These are phyloP conservation scores for Pinus albicaulis DNA, from an alignment of 75 land plant species.

Conservation along the genomic window DNA sequence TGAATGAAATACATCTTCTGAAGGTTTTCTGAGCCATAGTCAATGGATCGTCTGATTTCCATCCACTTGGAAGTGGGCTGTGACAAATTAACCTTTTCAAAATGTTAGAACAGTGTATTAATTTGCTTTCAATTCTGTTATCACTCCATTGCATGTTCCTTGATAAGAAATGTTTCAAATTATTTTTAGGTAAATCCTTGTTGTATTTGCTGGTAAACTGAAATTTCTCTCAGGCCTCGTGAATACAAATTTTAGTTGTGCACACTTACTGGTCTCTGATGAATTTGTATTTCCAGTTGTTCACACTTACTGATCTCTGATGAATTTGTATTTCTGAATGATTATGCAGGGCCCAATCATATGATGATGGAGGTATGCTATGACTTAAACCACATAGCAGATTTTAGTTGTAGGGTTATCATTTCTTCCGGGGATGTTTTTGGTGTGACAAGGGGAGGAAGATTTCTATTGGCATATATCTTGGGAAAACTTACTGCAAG, in stretches of 20 bases:
- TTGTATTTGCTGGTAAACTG: background rate
- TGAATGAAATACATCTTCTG: background rate
- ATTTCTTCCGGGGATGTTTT: background rate
- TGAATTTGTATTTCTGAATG: background rate
- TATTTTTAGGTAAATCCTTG: background rate
- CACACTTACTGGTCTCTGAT: background rate
- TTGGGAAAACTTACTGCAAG: background rate
- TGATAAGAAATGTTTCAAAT: background rate
- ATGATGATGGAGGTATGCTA: slow-evolving; percentile 80
- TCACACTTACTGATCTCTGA: background rate
- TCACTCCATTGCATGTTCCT: background rate
- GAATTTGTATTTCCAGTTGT: background rate
- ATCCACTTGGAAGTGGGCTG: background rate
- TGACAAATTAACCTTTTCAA: background rate
- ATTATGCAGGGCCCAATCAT: slow-evolving; percentile 86
- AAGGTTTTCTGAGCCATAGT: background rate
- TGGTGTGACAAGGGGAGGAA: background rate
- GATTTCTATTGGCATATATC: background rate
- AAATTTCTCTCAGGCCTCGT: background rate
- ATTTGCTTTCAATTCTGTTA: background rate
- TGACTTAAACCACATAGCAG: background rate
- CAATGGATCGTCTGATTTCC: background rate
- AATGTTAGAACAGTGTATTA: background rate
- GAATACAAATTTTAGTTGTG: background rate
- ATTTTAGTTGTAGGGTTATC: background rate